These are phyloP conservation scores for Pseudofabraea citricarpa DNA, from an alignment of 2,329 filamentous ascomycete genomes.

Conservation along the genomic window DNA sequence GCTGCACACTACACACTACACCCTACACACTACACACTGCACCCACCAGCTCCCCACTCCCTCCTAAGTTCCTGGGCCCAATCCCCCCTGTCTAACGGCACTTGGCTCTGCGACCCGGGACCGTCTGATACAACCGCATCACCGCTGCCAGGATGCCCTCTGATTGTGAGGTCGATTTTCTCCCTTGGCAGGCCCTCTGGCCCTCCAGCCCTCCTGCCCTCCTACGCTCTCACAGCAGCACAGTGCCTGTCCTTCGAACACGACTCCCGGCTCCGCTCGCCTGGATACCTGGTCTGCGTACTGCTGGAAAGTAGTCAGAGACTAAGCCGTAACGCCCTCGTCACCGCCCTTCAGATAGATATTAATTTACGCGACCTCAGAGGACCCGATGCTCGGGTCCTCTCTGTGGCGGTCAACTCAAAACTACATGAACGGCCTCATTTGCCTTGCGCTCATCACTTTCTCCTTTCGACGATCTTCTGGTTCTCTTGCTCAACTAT, in stretches of 20 bases:
- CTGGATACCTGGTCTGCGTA: no score
- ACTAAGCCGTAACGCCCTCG: no score
- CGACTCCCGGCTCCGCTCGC: not conserved
- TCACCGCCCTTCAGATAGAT: slow-evolving; percentile 2
- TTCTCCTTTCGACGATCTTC: slow-evolving; percentile 1
- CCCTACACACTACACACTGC: no score
- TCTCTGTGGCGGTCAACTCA: slow-evolving; percentile 1
- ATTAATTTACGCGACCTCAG: slow-evolving; percentile 1
- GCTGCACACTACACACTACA: no score
- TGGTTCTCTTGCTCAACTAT: not conserved
- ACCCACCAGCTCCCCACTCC: not conserved
- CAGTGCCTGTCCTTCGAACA: not conserved
- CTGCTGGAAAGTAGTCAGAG: not conserved
- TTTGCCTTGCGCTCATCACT: slow-evolving; percentile 1
- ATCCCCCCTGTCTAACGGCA: not conserved
- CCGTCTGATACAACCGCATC: not conserved
- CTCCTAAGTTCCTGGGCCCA: not conserved
- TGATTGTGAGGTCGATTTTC: not conserved
- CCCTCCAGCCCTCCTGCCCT: not conserved
- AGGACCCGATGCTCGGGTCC: slow-evolving; percentile 1
- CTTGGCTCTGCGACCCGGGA: not conserved
- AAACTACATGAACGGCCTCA: slow-evolving; percentile 1
- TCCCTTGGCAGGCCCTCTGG: not conserved
- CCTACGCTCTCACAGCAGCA: not conserved
- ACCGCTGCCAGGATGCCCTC: no score